These are phyloP conservation scores for Bothriochloa decipiens DNA, from an alignment of 176 grass and related monocot species.

Conservation along the genomic window DNA sequence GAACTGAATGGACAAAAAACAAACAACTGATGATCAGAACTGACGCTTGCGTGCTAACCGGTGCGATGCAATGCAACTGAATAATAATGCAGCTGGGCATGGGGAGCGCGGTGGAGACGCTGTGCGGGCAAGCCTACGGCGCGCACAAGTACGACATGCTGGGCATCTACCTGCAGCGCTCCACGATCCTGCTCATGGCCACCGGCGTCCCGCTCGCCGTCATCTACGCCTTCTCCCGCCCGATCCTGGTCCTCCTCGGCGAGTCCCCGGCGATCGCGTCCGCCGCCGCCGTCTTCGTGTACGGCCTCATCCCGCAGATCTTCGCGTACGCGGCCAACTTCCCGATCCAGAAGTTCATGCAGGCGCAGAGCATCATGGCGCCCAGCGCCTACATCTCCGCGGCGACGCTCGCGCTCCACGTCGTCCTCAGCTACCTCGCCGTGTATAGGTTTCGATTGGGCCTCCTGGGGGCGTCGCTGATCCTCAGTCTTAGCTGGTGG, in stretches of 20 bases:
- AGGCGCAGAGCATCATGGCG: conserved; percentile 84
- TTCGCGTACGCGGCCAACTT: conserved; percentile 90
- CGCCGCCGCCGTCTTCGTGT: conserved; percentile 77
- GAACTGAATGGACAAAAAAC: no score
- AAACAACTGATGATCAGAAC: no score
- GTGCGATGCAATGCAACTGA: no score
- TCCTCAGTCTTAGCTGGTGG: conserved; percentile 71
- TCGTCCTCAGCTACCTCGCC: conserved; percentile 48
- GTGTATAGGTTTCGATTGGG: conserved; percentile 51
- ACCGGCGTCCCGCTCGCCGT: not conserved
- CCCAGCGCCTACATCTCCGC: conserved; percentile 81
- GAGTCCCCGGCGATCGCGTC: conserved; percentile 67
- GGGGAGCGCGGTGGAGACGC: conserved; percentile 88
- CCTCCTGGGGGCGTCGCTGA: conserved; percentile 65
- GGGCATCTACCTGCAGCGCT: conserved; percentile 79
- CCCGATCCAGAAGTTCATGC: conserved; percentile 89
- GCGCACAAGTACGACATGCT: conserved; percentile 77
- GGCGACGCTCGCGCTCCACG: conserved; percentile 43
- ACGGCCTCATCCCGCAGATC: conserved; percentile 90
- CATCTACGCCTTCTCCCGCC: conserved; percentile 28
- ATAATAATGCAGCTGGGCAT: conserved; percentile 60
- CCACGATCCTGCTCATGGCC: conserved; percentile 57
- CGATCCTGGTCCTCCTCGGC: conserved; percentile 64
- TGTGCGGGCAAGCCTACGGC: conserved; percentile 82
- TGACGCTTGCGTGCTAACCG: no score